phyloP scores from a whole-genome alignment of 2,329 filamentous ascomycete genomes.

The Ilyonectria destructans region DNA sequence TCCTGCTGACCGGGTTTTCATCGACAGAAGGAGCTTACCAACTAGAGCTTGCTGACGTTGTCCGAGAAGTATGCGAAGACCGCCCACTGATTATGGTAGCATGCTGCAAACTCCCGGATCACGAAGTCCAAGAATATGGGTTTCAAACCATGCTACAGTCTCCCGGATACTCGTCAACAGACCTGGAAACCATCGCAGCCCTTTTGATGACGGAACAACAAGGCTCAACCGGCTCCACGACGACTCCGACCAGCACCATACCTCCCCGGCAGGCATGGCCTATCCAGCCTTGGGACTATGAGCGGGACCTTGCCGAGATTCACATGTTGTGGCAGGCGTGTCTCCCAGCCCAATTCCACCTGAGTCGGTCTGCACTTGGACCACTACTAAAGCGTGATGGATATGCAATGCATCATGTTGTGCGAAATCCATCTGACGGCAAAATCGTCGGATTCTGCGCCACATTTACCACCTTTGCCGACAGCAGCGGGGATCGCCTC shows the following conservation, averaged over 20 bases:
- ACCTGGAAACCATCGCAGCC: constrained; percentile 67
- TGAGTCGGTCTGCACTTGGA: constrained; percentile 61
- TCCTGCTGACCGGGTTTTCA: constrained; percentile 71
- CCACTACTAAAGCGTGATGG: constrained; percentile 68
- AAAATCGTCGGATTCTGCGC: constrained; percentile 72
- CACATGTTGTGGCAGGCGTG: constrained; percentile 66
- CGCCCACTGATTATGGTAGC: constrained; percentile 68
- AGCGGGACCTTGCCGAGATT: constrained; percentile 59
- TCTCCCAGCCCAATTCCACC: constrained; percentile 61
- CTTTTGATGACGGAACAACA: constrained; percentile 64
- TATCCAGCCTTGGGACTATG: constrained; percentile 58
- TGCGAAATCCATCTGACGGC: constrained; percentile 61
- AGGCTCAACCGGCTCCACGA: constrained; percentile 17
- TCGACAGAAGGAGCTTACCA: constrained; percentile 67
- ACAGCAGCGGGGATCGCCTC: constrained; percentile 66
- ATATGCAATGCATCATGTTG: constrained; percentile 72
- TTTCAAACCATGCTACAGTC: constrained; percentile 70
- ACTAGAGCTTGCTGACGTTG: constrained; percentile 65
- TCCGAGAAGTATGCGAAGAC: constrained; percentile 62
- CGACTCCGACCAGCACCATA: constrained; percentile 30
- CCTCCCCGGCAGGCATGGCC: constrained; percentile 58
- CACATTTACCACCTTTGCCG: constrained; percentile 72
- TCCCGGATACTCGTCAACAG: constrained; percentile 62
- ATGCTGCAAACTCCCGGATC: constrained; percentile 63
- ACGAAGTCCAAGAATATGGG: constrained; percentile 57